These are phyloP conservation scores for Oidiodendron maius DNA, from an alignment of 495 filamentous ascomycete species.

Conservation along the genomic window DNA sequence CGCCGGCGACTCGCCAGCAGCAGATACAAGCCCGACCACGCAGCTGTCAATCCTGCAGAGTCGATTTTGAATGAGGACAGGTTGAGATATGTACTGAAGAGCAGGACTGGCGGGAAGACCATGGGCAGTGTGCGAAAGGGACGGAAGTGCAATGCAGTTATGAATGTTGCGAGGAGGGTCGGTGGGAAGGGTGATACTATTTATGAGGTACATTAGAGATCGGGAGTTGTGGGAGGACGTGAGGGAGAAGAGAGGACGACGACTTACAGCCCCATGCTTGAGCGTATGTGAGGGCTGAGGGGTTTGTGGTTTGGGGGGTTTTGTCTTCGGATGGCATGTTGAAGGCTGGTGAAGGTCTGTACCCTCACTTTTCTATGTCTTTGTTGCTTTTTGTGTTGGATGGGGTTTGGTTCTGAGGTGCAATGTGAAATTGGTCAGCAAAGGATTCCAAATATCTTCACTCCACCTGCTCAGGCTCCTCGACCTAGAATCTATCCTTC, in stretches of 20 bases:
- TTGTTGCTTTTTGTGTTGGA: neutral
- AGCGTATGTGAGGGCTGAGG: constrained; percentile 44
- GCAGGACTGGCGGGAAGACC: constrained; percentile 76
- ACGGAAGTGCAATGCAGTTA: constrained; percentile 68
- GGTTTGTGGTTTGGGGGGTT: too few species aligned
- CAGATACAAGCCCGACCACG: constrained; percentile 82
- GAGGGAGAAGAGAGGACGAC: neutral
- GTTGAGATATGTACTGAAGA: constrained; percentile 83
- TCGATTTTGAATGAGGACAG: constrained; percentile 73
- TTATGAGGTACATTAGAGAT: neutral
- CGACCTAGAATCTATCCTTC: neutral
- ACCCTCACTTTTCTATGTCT: too few species aligned
- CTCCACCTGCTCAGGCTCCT: neutral
- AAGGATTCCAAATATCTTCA: neutral
- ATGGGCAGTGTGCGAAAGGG: constrained; percentile 72
- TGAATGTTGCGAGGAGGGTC: constrained; percentile 70
- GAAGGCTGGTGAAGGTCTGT: too few species aligned
- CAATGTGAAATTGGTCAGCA: neutral
- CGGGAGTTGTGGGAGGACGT: too few species aligned
- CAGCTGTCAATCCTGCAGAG: constrained; percentile 74
- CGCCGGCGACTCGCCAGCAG: constrained; percentile 62
- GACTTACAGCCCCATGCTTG: constrained; percentile 70
- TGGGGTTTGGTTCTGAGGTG: neutral
- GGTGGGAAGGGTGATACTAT: constrained; percentile 76
- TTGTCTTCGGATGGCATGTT: too few species aligned